Evolutionary conservation across 192 early-diverging fungal genomes (phyloP), one percentile per base, ranked within the genome.

Genomic region (Linnemannia exigua): DNA sequence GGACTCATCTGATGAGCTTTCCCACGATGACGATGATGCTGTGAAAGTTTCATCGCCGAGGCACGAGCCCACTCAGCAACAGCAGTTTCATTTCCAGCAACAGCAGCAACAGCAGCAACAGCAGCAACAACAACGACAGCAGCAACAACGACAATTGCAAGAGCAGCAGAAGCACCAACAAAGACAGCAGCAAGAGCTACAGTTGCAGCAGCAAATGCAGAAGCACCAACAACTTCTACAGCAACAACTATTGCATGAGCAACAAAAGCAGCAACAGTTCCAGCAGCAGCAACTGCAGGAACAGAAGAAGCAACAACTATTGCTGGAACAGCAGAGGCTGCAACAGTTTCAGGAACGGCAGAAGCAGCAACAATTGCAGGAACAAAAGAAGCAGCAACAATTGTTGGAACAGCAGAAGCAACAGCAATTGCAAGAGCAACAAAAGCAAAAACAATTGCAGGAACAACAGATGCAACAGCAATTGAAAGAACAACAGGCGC

Each of bases 121-220:
- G 0, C 22, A 54, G 1, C 52, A n/a, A 22, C 19, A 54, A 54
- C 52, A 54, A 54, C 52, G n/a, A 54, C 48, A 12, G 31, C 48
- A 35, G 35, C 48, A 73, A 36, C 47, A 73, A 28, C 47, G 36
- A 50, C 47, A 41, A 50, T 22, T 41, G 41, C 69, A 28, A 67
- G 66, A 35, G 31, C 66, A 67, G 16, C 66, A 25, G 31, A 4
- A 28, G 36, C 66, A 35, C 20, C 22, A 35, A 35, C 69, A 70
- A 19, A 12, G 41, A 35, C 72, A 51, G 54, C 33, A 74, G n/a
- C 52, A 52, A 54, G 72, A 33, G 48, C 72, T 52, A 71, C 20
- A 48, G 46, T 51, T 20, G 2, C 72, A 38, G 20, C 72, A 52
- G 37, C 51, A 22, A 25, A 44, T 44, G 41, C 41, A 6, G 41